Percentiles rank a stretch among this genome's conserved stretches.
Evolutionary conservation across 2,329 filamentous ascomycete species (phyloP).

Genomic region (Alternaria triticimaculans): DNA sequence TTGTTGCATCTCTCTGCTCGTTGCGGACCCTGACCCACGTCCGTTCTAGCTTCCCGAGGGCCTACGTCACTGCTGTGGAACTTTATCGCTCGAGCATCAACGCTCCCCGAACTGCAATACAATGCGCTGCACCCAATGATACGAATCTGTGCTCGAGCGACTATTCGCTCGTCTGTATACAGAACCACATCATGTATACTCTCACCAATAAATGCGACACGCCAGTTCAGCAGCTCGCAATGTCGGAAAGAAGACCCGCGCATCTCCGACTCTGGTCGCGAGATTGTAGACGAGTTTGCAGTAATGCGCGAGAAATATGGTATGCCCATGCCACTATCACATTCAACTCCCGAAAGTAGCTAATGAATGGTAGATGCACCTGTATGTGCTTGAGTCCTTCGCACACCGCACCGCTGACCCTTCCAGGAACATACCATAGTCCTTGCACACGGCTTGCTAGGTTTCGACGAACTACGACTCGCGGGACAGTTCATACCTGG

Average conservation of each 20-base stretch:
- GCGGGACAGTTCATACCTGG: conserved; percentile 62
- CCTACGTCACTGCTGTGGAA: conserved; percentile 33
- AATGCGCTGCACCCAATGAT: conserved; percentile 40
- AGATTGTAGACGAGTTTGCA: conserved; percentile 68
- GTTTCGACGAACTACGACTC: conserved; percentile 68
- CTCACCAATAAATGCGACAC: conserved; percentile 7
- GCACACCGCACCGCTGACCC: conserved; percentile 40
- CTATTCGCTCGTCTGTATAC: conserved; percentile 26
- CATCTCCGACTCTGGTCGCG: conserved; percentile 58
- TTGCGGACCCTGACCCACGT: conserved; percentile 4
- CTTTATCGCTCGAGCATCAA: conserved; percentile 13
- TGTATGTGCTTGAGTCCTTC: conserved; percentile 21
- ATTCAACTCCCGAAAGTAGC: not conserved
- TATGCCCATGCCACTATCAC: conserved; percentile 26
- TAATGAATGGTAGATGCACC: conserved; percentile 42
- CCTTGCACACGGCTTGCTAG: conserved; percentile 69
- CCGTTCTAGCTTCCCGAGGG: conserved; percentile 1
- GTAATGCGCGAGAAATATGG: conserved; percentile 64
- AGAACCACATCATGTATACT: not conserved
- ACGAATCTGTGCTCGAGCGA: conserved; percentile 35
- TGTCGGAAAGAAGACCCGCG: conserved; percentile 54
- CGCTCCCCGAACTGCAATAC: conserved; percentile 6
- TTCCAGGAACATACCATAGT: conserved; percentile 62
- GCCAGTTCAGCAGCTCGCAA: conserved; percentile 32
- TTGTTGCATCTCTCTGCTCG: not conserved